phyloP scores from a whole-genome alignment of 2,329 filamentous ascomycete genomes.

The Cordyceps cicadae region DNA sequence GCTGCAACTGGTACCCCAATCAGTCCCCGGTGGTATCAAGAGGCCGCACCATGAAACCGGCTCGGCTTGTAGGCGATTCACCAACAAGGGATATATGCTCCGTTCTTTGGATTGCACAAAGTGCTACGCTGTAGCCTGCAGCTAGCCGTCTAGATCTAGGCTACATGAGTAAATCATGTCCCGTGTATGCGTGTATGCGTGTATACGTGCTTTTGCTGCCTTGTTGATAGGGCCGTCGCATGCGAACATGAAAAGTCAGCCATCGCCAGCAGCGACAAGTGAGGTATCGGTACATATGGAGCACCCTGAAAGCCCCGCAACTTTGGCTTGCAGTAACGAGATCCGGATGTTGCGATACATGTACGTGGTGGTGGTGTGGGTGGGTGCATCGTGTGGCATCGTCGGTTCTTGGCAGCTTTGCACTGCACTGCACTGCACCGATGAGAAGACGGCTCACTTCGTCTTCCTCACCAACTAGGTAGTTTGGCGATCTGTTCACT shows the following conservation, averaged over 20 bases:
- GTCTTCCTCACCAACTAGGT: too few relatives aligned
- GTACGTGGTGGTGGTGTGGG: constrained; percentile 1
- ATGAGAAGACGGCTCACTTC: too few relatives aligned
- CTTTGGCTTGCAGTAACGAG: background rate
- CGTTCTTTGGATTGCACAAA: background rate
- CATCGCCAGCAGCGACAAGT: background rate
- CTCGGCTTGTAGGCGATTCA: background rate
- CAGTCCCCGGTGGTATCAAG: background rate
- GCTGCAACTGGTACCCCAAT: background rate
- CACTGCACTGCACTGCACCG: too few relatives aligned
- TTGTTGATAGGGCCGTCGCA: background rate
- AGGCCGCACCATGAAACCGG: constrained; percentile 6
- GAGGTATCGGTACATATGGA: background rate
- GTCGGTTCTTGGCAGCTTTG: too few relatives aligned
- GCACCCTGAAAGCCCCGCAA: constrained; percentile 3
- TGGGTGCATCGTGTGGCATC: background rate
- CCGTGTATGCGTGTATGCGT: too few relatives aligned
- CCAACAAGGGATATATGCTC: background rate
- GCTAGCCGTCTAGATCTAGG: background rate
- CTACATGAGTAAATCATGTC: background rate
- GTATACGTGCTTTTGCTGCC: too few relatives aligned
- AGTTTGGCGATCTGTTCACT: too few relatives aligned
- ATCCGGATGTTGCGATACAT: constrained; percentile 9
- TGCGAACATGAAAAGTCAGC: background rate
- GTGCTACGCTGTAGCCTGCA: background rate